Conservation (phyloP, 1,139 yeast genomes). For the Magnusiomyces clavatus region DNA sequence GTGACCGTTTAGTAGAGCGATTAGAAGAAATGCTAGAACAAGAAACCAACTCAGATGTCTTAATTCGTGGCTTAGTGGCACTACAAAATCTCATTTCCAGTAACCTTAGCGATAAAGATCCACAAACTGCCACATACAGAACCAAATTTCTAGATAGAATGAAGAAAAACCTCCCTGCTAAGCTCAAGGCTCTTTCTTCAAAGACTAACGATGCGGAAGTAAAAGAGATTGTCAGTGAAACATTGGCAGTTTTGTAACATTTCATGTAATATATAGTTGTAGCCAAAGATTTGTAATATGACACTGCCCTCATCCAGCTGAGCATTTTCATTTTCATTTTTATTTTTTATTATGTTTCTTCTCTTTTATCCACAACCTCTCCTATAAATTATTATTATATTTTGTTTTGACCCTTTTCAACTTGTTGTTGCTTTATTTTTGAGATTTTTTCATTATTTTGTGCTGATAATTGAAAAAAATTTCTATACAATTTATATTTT, state of each 20-base stretch:
- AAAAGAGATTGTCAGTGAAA: constrained; percentile 6
- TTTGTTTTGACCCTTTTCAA: no score
- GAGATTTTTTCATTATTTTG: no score
- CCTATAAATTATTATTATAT: no score
- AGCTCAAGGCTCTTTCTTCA: constrained; percentile 2
- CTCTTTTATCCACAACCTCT: no score
- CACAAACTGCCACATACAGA: no score
- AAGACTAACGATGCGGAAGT: constrained; percentile 9
- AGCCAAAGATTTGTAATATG: not conserved
- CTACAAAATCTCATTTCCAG: not conserved
- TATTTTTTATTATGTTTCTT: no score
- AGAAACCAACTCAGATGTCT: constrained; percentile 9
- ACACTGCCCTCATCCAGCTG: no score
- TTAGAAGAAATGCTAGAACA: constrained; percentile 21
- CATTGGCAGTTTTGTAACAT: not conserved
- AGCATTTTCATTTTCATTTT: no score
- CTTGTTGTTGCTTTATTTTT: no score
- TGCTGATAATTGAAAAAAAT: no score
- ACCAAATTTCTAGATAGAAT: not conserved
- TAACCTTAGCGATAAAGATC: no score
- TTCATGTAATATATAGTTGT: not conserved
- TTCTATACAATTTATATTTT: no score
- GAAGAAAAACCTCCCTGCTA: not conserved
- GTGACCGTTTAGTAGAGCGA: constrained; percentile 18
- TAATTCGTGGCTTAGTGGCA: constrained; percentile 8